Evolutionary conservation across 2,329 filamentous ascomycete species (phyloP).

Genomic region (Ramichloridium luteum): DNA sequence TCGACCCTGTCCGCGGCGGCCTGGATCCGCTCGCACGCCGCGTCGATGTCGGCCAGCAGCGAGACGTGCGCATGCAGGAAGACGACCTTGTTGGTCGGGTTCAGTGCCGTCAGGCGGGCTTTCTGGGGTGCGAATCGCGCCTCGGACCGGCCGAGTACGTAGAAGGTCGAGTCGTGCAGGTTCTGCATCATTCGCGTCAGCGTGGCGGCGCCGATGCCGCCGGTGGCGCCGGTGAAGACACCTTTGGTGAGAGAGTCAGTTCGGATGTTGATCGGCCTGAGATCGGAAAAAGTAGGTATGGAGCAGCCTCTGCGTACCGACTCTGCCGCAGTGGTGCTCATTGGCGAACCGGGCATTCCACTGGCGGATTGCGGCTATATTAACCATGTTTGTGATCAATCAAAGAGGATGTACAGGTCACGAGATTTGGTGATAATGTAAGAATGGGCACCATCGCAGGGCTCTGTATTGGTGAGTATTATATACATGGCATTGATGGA

Average conservation of each 20-base stretch:
- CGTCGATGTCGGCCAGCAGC: background rate
- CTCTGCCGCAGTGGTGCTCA: background rate
- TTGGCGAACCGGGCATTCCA: background rate
- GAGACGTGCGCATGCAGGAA: background rate
- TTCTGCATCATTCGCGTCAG: background rate
- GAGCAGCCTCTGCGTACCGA: too few relatives aligned
- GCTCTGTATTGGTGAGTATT: too few relatives aligned
- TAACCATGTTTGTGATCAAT: constrained; percentile 1
- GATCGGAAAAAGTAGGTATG: too few relatives aligned
- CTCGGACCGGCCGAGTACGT: constrained; percentile 1
- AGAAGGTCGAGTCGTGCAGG: background rate
- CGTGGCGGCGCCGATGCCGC: background rate
- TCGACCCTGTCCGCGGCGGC: background rate
- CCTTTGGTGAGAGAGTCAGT: too few relatives aligned
- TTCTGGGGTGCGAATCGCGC: background rate
- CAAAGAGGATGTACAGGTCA: too few relatives aligned
- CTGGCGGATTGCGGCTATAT: background rate
- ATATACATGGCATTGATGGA: too few relatives aligned
- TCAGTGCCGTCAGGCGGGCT: background rate
- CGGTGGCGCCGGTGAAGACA: background rate
- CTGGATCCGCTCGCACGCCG: background rate
- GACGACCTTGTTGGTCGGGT: constrained; percentile 1
- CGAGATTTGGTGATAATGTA: too few relatives aligned
- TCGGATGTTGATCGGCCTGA: too few relatives aligned
- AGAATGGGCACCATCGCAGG: too few relatives aligned